Conservation (phyloP, 2,329 filamentous ascomycete genomes). For the Cladophialophora yegresii region DNA sequence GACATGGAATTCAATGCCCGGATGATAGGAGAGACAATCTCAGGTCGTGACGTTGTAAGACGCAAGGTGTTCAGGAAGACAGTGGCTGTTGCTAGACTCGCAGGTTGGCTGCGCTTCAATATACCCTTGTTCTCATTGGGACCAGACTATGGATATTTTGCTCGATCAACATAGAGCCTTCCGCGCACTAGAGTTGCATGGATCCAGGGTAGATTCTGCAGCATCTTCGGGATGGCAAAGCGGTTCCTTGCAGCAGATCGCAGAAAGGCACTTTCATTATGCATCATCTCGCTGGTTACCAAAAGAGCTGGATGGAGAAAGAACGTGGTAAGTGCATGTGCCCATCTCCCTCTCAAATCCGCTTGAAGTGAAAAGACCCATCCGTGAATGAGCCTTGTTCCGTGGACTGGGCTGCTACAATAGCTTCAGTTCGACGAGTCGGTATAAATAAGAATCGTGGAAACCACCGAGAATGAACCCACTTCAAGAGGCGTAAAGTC, state of each 20-base stretch:
- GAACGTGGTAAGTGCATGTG: too few species aligned
- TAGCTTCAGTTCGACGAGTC: background rate
- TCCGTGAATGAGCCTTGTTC: background rate
- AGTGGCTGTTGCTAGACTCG: background rate
- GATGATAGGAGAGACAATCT: background rate
- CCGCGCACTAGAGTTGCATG: background rate
- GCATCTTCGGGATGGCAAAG: too few species aligned
- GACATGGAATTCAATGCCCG: background rate
- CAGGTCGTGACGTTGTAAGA: too few species aligned
- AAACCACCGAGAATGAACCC: background rate
- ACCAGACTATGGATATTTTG: background rate
- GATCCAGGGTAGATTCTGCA: background rate
- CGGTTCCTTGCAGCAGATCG: too few species aligned
- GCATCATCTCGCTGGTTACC: too few species aligned
- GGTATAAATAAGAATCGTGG: background rate
- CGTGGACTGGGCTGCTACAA: background rate
- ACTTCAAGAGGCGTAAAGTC: background rate
- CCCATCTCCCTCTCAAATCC: background rate
- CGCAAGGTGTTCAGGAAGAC: too few species aligned
- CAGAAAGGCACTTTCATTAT: too few species aligned
- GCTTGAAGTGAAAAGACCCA: background rate
- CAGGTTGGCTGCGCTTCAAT: background rate
- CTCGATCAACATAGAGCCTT: background rate
- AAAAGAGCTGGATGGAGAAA: too few species aligned
- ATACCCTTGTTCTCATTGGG: background rate